Base-by-base conservation (phyloP, 768 basidiomycete species). In the Boletus fagicola region DNA sequence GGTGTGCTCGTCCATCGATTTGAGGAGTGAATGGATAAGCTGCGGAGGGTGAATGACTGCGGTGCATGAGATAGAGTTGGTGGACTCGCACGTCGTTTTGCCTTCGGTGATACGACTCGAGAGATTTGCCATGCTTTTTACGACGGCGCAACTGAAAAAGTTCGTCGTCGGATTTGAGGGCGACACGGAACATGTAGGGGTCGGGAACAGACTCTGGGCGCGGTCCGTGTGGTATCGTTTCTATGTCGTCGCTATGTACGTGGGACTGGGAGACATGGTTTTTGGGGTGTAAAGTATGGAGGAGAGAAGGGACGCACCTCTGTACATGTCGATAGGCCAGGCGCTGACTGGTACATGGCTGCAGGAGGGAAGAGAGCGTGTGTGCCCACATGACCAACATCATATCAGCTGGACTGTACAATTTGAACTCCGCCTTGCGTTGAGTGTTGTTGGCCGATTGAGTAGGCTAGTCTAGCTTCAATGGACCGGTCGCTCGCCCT, bases 1-100 rank as follows among this genome's bases (percentile, higher is more conserved):
- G 0, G 92, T 92, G 66, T 94, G 90, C 35, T 88, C 86, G 36
- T 93, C 90, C 83, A 98, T 88, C 1, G 94, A 83, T 72, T 96
- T 97, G 35, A 98, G 80, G 59, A 98, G 74, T n/a, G 84, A 81
- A n/a, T 75, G 69, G 60, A 98, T 96, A 57, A 94, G 87, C 90
- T 96, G 65, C 43, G 20, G 58, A n/a, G 1, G 2, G 22, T 47
- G 49, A n/a, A 40, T 22, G 12, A 15, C 12, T 22, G 22, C n/a
- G 26, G 15, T 6, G 12, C 22, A 31, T 13, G 22, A 57, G 52
- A 49, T 16, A 33, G 38, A 62, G 22, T 1, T 36, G 66, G 18
- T 49, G 24, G 30, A 33, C 30, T n/a, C 82, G 38, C 48, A 88
- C 91, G 60, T 83, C 74, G 76, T 94, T 94, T 70, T 94, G 89